phyloP scores from a whole-genome alignment of 345 rosid genomes.

The Kernera saxatilis region DNA sequence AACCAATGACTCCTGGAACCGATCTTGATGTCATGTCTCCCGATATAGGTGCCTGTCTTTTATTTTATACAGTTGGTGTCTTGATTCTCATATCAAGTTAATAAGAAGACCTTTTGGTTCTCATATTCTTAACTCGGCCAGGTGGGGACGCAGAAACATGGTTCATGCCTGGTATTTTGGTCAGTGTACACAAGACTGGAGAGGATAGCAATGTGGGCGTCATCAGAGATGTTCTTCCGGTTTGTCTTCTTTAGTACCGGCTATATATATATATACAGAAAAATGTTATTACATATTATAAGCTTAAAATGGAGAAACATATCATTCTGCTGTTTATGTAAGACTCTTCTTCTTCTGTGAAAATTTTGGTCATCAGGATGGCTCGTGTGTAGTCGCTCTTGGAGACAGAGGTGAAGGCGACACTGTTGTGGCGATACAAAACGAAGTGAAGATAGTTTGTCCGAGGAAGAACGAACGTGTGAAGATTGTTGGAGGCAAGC shows the following conservation, averaged over 20 bases:
- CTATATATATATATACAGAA: not conserved
- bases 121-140: slow-evolving; percentile 23
- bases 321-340: not conserved
- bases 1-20: slow-evolving; percentile 70
- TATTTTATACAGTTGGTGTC: not conserved
- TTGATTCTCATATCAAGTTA: not conserved
- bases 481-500: slow-evolving; percentile 70
- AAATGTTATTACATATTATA: not conserved
- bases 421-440: slow-evolving; percentile 32
- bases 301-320: not conserved
- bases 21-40: slow-evolving; percentile 79
- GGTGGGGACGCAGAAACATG: slow-evolving; percentile 66
- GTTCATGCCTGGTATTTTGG: slow-evolving; percentile 75
- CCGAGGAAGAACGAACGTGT: slow-evolving; percentile 75
- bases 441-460: slow-evolving; percentile 46
- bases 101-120: not conserved
- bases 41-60: slow-evolving; percentile 40
- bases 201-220: slow-evolving; percentile 53
- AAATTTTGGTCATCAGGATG: slow-evolving; percentile 50
- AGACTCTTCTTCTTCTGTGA: not conserved
- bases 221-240: slow-evolving; percentile 61
- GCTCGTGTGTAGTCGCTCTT: slow-evolving; percentile 54
- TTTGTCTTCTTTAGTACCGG: slow-evolving; percentile 24
- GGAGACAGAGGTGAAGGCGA: slow-evolving; percentile 57
- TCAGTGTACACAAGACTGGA: slow-evolving; percentile 48